These are phyloP conservation scores for Capsicum pubescens DNA, from an alignment of 257 asterid species.

Conservation along the genomic window DNA sequence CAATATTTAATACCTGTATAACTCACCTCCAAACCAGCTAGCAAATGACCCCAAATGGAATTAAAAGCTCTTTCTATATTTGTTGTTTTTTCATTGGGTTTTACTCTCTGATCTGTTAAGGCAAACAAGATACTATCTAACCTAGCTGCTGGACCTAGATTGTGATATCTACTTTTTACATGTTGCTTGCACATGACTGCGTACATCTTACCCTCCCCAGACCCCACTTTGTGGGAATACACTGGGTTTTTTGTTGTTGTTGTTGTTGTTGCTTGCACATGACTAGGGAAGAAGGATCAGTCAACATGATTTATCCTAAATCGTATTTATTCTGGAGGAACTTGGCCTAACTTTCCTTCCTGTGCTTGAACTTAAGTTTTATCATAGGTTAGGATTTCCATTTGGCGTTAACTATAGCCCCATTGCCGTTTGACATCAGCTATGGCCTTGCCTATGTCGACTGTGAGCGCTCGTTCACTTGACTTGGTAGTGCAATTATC, in stretches of 20 bases:
- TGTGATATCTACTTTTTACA: constrained; percentile 14
- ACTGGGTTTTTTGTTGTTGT: too few species aligned
- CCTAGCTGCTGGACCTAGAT: neutral
- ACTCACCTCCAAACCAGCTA: too few species aligned
- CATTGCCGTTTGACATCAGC: too few species aligned
- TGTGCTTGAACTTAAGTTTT: neutral
- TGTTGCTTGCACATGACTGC: too few species aligned
- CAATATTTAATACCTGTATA: too few species aligned
- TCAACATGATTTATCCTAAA: neutral
- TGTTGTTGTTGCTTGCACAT: too few species aligned
- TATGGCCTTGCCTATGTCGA: too few species aligned
- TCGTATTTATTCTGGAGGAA: neutral
- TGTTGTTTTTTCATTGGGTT: constrained; percentile 1
- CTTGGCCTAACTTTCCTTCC: constrained; percentile 2
- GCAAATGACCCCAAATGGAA: too few species aligned
- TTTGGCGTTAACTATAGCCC: too few species aligned
- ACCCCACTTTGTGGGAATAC: too few species aligned
- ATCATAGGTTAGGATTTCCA: neutral
- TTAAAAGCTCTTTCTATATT: neutral
- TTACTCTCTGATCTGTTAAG: neutral
- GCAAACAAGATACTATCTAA: neutral
- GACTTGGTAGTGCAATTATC: neutral
- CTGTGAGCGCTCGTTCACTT: constrained; percentile 14
- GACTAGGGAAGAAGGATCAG: neutral
- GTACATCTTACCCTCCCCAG: too few species aligned